Evolutionary conservation across 140 eudicot genomes (phyloP), one percentile per base, ranked within the genome.

Genomic region (Senecio squalidus): DNA sequence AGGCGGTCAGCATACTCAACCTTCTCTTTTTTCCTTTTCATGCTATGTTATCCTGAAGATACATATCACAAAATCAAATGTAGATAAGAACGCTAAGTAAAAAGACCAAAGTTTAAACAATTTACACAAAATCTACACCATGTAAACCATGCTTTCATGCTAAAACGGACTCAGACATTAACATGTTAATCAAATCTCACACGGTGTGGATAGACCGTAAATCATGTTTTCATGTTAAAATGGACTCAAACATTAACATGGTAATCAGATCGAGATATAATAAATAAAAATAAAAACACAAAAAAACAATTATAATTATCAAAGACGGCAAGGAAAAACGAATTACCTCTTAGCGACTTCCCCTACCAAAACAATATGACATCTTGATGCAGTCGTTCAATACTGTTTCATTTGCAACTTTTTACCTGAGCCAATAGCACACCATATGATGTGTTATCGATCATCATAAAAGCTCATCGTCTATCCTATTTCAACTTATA

Each of bases 311-410:
- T 14, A 1, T 1, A 51, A 51, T 0, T 4, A 27, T 51, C 5
- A 53, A 4, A 8, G 41, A 54, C 29, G 60, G 26, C 16, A 18
- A 30, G 16, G 23, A 29, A 8, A 54, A 16, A 40, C 2, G 22
- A 27, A 27, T 8, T 28, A 53, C 59, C 59, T 53, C 39, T 53
- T 53, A 53, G 59, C 15, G 38, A 16, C 41, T 28, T 53, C 24
- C 39, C 59, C 24, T 28, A 40, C 20, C 58, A 27, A 53, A 53
- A 29, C 40, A 26, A 31, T 18, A 29, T 15, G 26, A 20, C 24
- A 36, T 38, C 30, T 26, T 25, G 5, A 38, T 17, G 11, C 16
- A 31, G 6, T 26, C 46, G 6, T 4, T 23, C 38, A 64, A 11
- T 20, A 23, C 9, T 34, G 16, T 48, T 63, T 49, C 38, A 26